A percentile compares a stretch with the other conserved stretches of the same genome.
Conservation (phyloP, 2,329 filamentous ascomycete genomes). For the Penicillium sp. region DNA sequence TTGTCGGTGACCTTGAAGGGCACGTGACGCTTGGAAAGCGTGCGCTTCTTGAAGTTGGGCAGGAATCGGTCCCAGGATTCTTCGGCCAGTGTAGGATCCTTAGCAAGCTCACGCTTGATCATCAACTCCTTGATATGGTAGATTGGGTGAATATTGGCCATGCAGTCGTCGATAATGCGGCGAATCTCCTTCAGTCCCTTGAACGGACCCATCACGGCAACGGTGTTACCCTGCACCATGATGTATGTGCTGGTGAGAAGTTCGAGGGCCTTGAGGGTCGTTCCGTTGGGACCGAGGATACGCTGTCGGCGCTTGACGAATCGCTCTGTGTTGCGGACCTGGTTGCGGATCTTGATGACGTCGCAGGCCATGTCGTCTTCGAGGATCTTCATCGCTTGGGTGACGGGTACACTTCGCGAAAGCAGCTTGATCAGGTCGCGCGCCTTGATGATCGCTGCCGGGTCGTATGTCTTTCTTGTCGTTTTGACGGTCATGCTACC, state of each 20-base stretch:
- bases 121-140: constrained; percentile 95
- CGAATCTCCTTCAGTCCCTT: constrained; percentile 93
- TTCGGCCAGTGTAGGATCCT: constrained; percentile 80
- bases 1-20: constrained; percentile 91
- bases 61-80: constrained; percentile 97
- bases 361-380: constrained; percentile 91
- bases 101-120: constrained; percentile 90
- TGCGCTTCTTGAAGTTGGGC: constrained; percentile 95
- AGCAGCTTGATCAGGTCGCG: constrained; percentile 93
- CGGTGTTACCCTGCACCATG: constrained; percentile 94
- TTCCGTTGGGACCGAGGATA: constrained; percentile 87
- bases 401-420: constrained; percentile 76
- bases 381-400: constrained; percentile 79
- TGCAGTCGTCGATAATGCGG: constrained; percentile 88
- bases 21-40: constrained; percentile 77
- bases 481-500: constrained; percentile 97
- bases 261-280: constrained; percentile 91
- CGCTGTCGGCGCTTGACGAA: constrained; percentile 94
- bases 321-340: constrained; percentile 90
- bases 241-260: constrained; percentile 90
- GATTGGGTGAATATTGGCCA: constrained; percentile 87
- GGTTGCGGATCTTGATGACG: constrained; percentile 89
- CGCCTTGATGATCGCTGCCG: constrained; percentile 88
- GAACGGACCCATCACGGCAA: constrained; percentile 86
- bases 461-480: constrained; percentile 87